Conservation (phyloP, 78 protist species). For the Isochrysis galbana region DNA sequence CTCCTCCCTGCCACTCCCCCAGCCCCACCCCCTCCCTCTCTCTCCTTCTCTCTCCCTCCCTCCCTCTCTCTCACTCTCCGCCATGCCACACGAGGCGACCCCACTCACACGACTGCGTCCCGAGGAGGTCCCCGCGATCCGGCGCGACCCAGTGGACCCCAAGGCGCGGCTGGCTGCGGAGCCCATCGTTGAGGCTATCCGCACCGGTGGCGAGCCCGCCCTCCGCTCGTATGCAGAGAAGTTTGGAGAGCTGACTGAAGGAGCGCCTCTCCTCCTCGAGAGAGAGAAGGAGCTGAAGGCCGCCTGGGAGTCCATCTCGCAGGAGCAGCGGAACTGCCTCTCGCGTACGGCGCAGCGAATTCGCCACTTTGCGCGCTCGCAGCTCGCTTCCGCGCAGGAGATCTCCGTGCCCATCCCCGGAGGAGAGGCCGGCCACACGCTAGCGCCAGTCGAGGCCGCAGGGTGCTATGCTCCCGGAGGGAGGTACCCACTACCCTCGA, state of each 20-base stretch:
- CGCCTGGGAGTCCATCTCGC: slow-evolving; percentile 11
- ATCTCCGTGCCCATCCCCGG: slow-evolving; percentile 47
- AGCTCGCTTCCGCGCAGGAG: slow-evolving; percentile 7
- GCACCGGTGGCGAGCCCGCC: background rate
- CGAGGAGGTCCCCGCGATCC: slow-evolving; percentile 26
- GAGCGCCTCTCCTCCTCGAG: background rate
- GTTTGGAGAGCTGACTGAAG: slow-evolving; percentile 21
- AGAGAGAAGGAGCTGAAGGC: slow-evolving; percentile 28
- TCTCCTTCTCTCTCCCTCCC: too few relatives aligned
- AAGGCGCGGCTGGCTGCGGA: slow-evolving; percentile 16
- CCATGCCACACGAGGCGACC: too few relatives aligned
- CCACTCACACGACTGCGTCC: background rate
- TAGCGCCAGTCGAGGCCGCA: slow-evolving; percentile 51
- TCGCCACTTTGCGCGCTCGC: slow-evolving; percentile 39
- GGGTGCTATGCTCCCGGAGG: slow-evolving; percentile 78
- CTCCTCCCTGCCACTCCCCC: too few relatives aligned
- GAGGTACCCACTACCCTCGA: slow-evolving; percentile 68
- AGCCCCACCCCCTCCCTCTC: too few relatives aligned
- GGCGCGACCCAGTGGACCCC: slow-evolving; percentile 44
- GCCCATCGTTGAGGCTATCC: background rate
- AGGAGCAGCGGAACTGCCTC: background rate
- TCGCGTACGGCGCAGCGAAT: slow-evolving; percentile 33
- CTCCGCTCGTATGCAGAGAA: slow-evolving; percentile 17
- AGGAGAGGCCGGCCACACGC: slow-evolving; percentile 59
- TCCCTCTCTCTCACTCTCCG: too few relatives aligned